Evolutionary conservation across 2,329 filamentous ascomycete genomes (phyloP).

Genomic region (Claviceps sorghi): DNA sequence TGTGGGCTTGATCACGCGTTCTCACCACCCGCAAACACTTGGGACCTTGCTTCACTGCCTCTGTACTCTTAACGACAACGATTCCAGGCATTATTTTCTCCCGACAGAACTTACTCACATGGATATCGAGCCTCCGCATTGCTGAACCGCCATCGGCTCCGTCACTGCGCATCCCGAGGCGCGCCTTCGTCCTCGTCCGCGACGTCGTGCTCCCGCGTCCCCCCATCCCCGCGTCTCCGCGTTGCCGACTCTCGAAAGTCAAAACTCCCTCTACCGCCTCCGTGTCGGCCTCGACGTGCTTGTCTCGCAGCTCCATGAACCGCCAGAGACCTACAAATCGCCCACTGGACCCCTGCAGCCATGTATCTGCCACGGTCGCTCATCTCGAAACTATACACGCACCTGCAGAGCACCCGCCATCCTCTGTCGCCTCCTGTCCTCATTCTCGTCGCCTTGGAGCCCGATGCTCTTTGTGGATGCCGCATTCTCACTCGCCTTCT

Average conservation of each 20-base stretch:
- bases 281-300: constrained; percentile 3
- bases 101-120: neutral
- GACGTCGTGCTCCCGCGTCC: too few species aligned
- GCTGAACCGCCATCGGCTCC: neutral
- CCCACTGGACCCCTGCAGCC: constrained; percentile 16
- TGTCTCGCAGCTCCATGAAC: constrained; percentile 13
- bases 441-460: constrained; percentile 83
- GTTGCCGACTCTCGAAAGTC: too few species aligned
- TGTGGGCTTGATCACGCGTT: too few species aligned
- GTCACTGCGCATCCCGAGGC: neutral
- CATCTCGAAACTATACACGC: constrained; percentile 79
- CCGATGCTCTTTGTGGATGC: constrained; percentile 88
- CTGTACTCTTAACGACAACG: too few species aligned
- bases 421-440: constrained; percentile 84
- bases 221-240: too few species aligned
- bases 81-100: neutral
- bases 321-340: constrained; percentile 12
- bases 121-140: neutral
- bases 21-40: too few species aligned
- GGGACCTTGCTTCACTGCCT: too few species aligned
- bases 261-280: constrained; percentile 2
- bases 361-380: constrained; percentile 94
- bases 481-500: constrained; percentile 86
- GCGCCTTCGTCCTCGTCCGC: too few species aligned
- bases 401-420: constrained; percentile 75